Evolutionary conservation across 352 stramenopile species (phyloP), one percentile per base, ranked within the genome.

Genomic region (Pythium vanterpoolii): DNA sequence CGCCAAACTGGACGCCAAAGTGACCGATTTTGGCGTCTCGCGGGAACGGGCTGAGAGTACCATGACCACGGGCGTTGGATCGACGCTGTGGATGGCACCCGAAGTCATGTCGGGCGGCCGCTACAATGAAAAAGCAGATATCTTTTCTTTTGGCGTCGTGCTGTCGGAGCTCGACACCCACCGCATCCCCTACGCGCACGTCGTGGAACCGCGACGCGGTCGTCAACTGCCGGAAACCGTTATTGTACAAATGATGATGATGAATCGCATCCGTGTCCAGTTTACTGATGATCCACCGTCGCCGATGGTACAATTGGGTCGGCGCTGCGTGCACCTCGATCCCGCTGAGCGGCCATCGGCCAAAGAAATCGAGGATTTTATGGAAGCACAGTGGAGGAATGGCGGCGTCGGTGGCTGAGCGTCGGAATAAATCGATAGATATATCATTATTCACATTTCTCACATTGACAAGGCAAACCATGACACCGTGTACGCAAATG

Each of bases 81-180:
- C 53, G 21, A 59, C 54, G 26, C 19, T 69, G 26, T 73, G 66
- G 61, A 69, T 73, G 27, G 66, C 61, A 0, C 66, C 66, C 0
- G 66, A 73, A 24, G 66, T 73, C 6, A 69, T 73, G 61, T 64
- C 34, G 27, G 62, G 66, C 3, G 61, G 33, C 3, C 53, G 51
- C 3, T 67, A 64, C 56, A 46, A 69, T 19, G 55, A 63, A 11
- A 64, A 46, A 14, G 62, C 66, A 8, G 53, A 60, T 16, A 40
- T 60, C 10, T 60, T 60, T 38, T 58, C 50, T 21, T 48, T 58
- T 23, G 50, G 50, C 27, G 50, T 58, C 36, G 50, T 58, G 34
- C 23, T 58, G 16, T 58, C 50, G 2, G 50, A 58, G 36, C 38
- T 58, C 14, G 50, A 48, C 26, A 58, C 50, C 3, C 50, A 58